Conservation (phyloP, 176 grass and related monocot species). For the Rhynchospora breviuscula region DNA sequence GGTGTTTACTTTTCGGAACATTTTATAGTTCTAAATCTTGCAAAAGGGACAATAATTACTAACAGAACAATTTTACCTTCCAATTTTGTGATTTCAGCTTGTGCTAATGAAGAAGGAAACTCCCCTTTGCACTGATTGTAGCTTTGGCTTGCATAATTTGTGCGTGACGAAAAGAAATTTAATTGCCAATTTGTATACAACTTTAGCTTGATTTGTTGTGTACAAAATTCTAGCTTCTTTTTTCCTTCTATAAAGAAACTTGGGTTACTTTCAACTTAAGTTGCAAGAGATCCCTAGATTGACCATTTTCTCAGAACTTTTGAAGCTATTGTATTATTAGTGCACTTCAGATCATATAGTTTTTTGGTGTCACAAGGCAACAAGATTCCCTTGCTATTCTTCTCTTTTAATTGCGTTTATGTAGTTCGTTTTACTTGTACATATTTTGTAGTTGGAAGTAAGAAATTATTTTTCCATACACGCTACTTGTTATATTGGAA, state of each 20-base stretch:
- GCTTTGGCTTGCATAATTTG: not conserved
- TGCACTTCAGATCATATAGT: not conserved
- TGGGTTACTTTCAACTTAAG: not conserved
- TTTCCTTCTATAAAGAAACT: not conserved
- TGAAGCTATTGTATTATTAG: not conserved
- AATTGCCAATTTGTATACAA: slow-evolving; percentile 2
- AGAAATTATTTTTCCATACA: too few species aligned
- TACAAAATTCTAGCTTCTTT: not conserved
- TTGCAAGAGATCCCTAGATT: not conserved
- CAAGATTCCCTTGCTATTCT: too few species aligned
- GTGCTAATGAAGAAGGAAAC: slow-evolving; percentile 41
- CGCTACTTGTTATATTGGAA: too few species aligned
- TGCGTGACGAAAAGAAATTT: not conserved
- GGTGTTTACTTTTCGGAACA: not conserved
- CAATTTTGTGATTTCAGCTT: slow-evolving; percentile 37
- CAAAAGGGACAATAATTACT: not conserved
- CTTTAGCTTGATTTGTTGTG: not conserved
- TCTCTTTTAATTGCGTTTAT: too few species aligned
- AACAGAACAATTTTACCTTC: not conserved
- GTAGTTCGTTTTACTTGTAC: too few species aligned
- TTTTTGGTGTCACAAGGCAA: too few species aligned
- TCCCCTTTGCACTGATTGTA: slow-evolving; percentile 26
- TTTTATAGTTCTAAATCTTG: not conserved
- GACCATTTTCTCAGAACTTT: not conserved
- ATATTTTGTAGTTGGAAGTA: too few species aligned